Evolutionary conservation across 805 yeast genomes (phyloP).

Genomic region (Kodamaea lidongshanica): DNA sequence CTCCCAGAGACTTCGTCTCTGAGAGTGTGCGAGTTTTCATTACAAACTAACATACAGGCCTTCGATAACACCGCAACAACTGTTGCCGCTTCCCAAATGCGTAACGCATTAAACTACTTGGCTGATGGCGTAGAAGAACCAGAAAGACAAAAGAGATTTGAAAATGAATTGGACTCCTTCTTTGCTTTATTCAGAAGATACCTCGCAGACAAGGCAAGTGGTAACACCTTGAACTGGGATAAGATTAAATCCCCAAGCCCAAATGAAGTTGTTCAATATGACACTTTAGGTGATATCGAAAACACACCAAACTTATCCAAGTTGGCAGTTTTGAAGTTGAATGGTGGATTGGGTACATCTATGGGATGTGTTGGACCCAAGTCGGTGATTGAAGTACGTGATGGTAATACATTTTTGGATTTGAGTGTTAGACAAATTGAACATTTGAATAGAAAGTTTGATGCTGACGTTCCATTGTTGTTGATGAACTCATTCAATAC

Average conservation of each 20-base stretch:
- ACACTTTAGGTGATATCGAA: slow-evolving; percentile 35
- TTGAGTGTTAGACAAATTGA: slow-evolving; percentile 95
- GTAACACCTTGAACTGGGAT: slow-evolving; percentile 86
- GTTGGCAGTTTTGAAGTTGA: slow-evolving; percentile 90
- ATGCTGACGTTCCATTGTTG: slow-evolving; percentile 89
- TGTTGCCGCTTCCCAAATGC: slow-evolving; percentile 96
- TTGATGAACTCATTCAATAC: slow-evolving; percentile 99
- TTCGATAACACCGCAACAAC: slow-evolving; percentile 92
- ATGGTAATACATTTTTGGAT: slow-evolving; percentile 95
- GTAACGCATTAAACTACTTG: slow-evolving; percentile 85
- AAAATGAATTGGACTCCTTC: slow-evolving; percentile 89
- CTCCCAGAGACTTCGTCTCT: neutral
- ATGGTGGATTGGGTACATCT: slow-evolving; percentile 98
- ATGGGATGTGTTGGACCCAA: slow-evolving; percentile 99
- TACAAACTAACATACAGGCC: slow-evolving; percentile 44
- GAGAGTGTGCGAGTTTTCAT: neutral
- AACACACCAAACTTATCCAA: slow-evolving; percentile 53
- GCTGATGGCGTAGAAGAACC: slow-evolving; percentile 69
- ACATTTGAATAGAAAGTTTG: slow-evolving; percentile 82
- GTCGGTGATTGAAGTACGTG: slow-evolving; percentile 96
- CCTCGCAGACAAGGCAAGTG: slow-evolving; percentile 80
- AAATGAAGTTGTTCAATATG: slow-evolving; percentile 83
- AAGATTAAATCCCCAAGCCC: slow-evolving; percentile 85
- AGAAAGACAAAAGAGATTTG: slow-evolving; percentile 54
- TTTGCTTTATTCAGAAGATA: slow-evolving; percentile 92